Evolutionary conservation across 2,329 filamentous ascomycete genomes (phyloP).

Genomic region (Penicillium janthinellum): DNA sequence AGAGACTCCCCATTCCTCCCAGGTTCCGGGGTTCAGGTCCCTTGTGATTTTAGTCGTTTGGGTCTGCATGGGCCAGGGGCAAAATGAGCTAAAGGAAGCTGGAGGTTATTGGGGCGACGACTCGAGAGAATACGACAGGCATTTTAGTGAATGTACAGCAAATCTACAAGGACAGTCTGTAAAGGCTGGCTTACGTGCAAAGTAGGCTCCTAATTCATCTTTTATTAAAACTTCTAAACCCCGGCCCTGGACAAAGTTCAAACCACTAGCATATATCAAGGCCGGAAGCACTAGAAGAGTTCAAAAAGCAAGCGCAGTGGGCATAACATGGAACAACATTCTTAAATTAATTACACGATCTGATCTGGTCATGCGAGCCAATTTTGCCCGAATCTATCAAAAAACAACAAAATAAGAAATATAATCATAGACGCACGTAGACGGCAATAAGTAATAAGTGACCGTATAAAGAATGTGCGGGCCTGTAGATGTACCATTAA

Average conservation of each 20-base stretch:
- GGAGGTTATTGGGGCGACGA: not conserved
- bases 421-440: not conserved
- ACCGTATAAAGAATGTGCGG: slow-evolving; percentile 17
- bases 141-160: not conserved
- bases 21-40: not conserved
- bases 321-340: slow-evolving; percentile 5
- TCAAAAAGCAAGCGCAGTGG: not conserved
- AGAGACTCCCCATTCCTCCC: not conserved
- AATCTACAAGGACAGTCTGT: not conserved
- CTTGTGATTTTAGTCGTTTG: not conserved
- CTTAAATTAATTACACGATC: slow-evolving; percentile 13
- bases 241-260: not conserved
- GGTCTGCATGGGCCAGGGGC: not conserved
- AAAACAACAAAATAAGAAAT: not conserved
- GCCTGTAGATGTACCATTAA: not conserved
- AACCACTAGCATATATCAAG: not conserved
- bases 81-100: not conserved
- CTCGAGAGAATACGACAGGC: not conserved
- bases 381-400: slow-evolving; percentile 7
- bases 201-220: no score
- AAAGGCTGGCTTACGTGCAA: no score
- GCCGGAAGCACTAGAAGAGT: not conserved
- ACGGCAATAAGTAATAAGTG: not conserved
- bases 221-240: not conserved
- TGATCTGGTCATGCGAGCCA: slow-evolving; percentile 1